Evolutionary conservation across 169 alveolate genomes (phyloP).

Genomic region (Toxoplasma gondii): DNA sequence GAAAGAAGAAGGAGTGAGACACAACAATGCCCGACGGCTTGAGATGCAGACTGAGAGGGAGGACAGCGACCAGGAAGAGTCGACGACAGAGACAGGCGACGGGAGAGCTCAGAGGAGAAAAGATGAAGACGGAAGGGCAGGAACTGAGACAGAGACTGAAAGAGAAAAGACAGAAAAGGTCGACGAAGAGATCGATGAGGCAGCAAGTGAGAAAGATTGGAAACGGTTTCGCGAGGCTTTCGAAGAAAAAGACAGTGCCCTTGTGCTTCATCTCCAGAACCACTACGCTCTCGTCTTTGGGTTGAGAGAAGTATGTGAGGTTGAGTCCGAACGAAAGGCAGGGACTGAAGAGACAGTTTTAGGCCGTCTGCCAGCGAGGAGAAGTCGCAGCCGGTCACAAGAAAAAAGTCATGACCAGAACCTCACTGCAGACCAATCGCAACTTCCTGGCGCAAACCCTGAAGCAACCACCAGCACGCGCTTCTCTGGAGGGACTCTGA

Average conservation of each 20-base stretch:
- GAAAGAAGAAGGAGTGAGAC: neutral
- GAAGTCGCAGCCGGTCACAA: too few species aligned
- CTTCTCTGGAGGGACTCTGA: too few species aligned
- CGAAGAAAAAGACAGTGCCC: neutral
- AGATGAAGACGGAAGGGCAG: neutral
- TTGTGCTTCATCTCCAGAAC: neutral
- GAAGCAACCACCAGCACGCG: too few species aligned
- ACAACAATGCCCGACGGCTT: neutral
- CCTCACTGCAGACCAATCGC: too few species aligned
- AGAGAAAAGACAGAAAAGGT: neutral
- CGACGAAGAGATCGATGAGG: neutral
- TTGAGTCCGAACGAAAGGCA: neutral
- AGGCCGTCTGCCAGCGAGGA: too few species aligned
- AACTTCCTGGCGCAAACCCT: too few species aligned
- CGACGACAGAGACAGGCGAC: neutral
- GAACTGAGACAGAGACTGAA: neutral
- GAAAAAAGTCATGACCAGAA: too few species aligned
- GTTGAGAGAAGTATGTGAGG: conserved; percentile 10
- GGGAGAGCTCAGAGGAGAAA: neutral
- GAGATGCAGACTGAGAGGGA: neutral
- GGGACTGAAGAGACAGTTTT: too few species aligned
- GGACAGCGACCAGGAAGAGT: neutral
- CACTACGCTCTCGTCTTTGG: conserved; percentile 39
- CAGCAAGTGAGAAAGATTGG: neutral
- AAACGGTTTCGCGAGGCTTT: neutral